Percentiles rank a stretch among this genome's conserved stretches.
Conservation (phyloP, 139 green algal species). For the Nannochloris sp. region DNA sequence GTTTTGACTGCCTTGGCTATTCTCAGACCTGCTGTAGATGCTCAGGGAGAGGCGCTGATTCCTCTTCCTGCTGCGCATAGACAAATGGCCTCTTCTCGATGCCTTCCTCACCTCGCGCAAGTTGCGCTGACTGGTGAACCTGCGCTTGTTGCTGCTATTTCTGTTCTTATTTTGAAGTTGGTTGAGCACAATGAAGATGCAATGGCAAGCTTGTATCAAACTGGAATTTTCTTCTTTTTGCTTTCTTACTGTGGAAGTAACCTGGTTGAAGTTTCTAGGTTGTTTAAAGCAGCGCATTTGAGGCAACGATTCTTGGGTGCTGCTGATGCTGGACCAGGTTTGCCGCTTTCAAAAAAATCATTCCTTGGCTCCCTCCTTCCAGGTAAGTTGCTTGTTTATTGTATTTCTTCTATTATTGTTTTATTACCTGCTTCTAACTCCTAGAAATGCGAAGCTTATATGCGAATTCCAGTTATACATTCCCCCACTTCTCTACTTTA, state of each 20-base stretch:
- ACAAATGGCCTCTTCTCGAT: slow-evolving; percentile 47
- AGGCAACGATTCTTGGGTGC: slow-evolving; percentile 29
- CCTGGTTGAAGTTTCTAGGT: slow-evolving; percentile 49
- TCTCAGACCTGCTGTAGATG: slow-evolving; percentile 58
- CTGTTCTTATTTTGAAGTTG: slow-evolving; percentile 53
- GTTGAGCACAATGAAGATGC: slow-evolving; percentile 51
- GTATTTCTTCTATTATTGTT: not conserved
- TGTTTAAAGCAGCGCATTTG: slow-evolving; percentile 57
- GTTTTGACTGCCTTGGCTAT: slow-evolving; percentile 53
- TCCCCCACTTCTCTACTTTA: not conserved
- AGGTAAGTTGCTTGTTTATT: not conserved
- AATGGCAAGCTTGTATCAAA: slow-evolving; percentile 73
- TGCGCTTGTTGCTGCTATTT: slow-evolving; percentile 53
- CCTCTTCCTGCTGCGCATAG: slow-evolving; percentile 69
- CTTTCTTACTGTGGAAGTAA: slow-evolving; percentile 85
- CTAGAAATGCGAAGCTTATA: not conserved
- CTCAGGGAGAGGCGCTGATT: slow-evolving; percentile 37
- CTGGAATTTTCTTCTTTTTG: slow-evolving; percentile 79
- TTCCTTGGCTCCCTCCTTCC: slow-evolving; percentile 83
- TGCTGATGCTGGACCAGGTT: slow-evolving; percentile 7
- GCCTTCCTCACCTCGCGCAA: slow-evolving; percentile 60
- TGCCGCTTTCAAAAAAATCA: slow-evolving; percentile 53
- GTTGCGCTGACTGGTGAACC: slow-evolving; percentile 70
- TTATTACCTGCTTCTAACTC: not conserved
- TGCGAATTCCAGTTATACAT: not conserved